Percentiles rank a stretch among this genome's conserved stretches.
Evolutionary conservation across 1,284 basidiomycete genomes (phyloP).

Genomic region (Gastroboletus turbinatus): DNA sequence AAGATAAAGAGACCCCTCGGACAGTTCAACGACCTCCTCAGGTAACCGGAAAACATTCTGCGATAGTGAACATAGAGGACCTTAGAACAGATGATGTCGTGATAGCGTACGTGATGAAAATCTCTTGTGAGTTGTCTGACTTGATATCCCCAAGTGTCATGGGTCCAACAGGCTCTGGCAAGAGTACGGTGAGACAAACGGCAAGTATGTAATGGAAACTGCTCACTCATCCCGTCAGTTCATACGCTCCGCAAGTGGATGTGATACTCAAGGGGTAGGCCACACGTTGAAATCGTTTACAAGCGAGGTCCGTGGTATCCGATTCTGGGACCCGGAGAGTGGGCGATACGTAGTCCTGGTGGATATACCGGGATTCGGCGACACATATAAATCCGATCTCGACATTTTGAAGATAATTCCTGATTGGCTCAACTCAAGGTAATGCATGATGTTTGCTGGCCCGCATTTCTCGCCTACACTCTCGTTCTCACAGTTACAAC

Average conservation of each 20-base stretch:
- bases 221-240: slow-evolving; percentile 18
- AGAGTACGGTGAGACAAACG: slow-evolving; percentile 15
- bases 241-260: slow-evolving; percentile 20
- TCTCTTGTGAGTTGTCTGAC: not conserved
- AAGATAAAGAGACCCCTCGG: not conserved
- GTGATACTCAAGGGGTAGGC: slow-evolving; percentile 4
- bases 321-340: slow-evolving; percentile 5
- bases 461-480: not conserved
- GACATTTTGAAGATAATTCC: slow-evolving; percentile 27
- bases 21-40: not conserved
- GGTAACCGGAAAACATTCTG: not conserved
- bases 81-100: slow-evolving; percentile 12
- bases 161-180: slow-evolving; percentile 13
- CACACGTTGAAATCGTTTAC: slow-evolving; percentile 20
- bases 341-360: slow-evolving; percentile 14
- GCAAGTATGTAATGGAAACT: not conserved
- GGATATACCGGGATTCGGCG: slow-evolving; percentile 23
- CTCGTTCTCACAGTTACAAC: slow-evolving; percentile 30
- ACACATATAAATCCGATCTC: slow-evolving; percentile 18
- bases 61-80: not conserved
- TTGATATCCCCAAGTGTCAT: slow-evolving; percentile 17
- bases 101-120: slow-evolving; percentile 21
- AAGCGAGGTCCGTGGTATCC: slow-evolving; percentile 6
- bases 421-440: slow-evolving; percentile 25
- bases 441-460: not conserved